A percentile compares a stretch with the other conserved stretches of the same genome.
Conservation (phyloP, 306 rosid species). For the Canavalia ensiformis region DNA sequence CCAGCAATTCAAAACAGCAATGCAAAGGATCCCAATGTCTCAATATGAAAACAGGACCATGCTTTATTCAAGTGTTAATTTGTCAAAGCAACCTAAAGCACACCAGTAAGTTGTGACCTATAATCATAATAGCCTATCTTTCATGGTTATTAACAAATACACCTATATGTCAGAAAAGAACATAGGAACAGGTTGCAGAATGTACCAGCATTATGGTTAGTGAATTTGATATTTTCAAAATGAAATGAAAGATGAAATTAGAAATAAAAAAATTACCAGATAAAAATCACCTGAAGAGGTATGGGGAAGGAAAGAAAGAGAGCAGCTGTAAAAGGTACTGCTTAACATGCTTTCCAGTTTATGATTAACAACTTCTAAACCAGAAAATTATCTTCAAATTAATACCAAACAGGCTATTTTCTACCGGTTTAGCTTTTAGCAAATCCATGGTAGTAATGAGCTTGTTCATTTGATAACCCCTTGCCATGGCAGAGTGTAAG, state of each 20-base stretch:
- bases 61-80: conserved; percentile 11
- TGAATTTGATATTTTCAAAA: conserved; percentile 18
- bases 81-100: neutral
- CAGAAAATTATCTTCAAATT: neutral
- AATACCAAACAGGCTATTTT: neutral
- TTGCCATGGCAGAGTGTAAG: neutral
- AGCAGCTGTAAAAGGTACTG: neutral
- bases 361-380: neutral
- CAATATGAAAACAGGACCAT: neutral
- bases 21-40: conserved; percentile 1
- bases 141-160: conserved; percentile 6
- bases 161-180: conserved; percentile 13
- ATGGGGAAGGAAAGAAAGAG: neutral
- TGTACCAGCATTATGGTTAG: neutral
- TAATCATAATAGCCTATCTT: neutral
- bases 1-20: neutral
- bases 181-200: neutral
- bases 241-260: neutral
- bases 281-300: neutral
- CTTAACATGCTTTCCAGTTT: neutral
- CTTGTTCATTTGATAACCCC: neutral
- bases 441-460: neutral
- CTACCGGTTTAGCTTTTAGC: neutral
- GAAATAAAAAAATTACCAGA: neutral
- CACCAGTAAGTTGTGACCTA: neutral